phyloP scores from a whole-genome alignment of 495 filamentous ascomycete species.

The Bryoglossum gracile region DNA sequence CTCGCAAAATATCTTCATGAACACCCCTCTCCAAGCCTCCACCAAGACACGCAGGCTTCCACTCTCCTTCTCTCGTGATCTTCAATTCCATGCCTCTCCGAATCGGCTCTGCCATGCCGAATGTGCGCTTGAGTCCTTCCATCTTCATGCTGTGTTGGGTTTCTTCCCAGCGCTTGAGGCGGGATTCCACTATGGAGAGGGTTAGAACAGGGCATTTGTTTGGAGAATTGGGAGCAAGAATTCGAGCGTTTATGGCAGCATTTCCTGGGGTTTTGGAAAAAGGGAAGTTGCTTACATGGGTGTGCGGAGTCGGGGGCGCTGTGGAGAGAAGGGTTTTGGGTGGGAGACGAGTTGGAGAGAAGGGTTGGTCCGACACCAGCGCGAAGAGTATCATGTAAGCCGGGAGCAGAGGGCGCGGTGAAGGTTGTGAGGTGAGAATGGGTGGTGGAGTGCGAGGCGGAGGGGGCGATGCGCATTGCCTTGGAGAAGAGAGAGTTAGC shows the following conservation, averaged over 20 bases:
- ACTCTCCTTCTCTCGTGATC: conserved; percentile 54
- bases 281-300: too few species aligned
- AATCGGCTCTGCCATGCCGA: conserved; percentile 89
- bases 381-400: conserved; percentile 87
- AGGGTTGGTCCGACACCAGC: conserved; percentile 55
- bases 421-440: conserved; percentile 50
- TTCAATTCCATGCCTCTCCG: conserved; percentile 92
- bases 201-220: too few species aligned
- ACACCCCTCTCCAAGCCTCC: conserved; percentile 37
- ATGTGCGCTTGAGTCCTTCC: conserved; percentile 74
- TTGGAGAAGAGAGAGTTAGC: too few species aligned
- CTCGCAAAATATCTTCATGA: conserved; percentile 74
- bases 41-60: conserved; percentile 42
- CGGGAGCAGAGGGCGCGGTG: conserved; percentile 80
- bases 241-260: too few species aligned
- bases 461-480: conserved; percentile 85
- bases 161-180: conserved; percentile 72
- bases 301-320: conserved; percentile 55
- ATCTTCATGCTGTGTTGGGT: conserved; percentile 85
- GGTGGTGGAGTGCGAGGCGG: conserved; percentile 48
- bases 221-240: too few species aligned
- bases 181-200: too few species aligned
- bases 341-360: conserved; percentile 28
- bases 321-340: conserved; percentile 33
- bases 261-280: too few species aligned